Percentiles rank a stretch among this genome's conserved stretches.
Conservation (phyloP, 2,329 filamentous ascomycete species). For the Aspergillus fumigatiaffinis region DNA sequence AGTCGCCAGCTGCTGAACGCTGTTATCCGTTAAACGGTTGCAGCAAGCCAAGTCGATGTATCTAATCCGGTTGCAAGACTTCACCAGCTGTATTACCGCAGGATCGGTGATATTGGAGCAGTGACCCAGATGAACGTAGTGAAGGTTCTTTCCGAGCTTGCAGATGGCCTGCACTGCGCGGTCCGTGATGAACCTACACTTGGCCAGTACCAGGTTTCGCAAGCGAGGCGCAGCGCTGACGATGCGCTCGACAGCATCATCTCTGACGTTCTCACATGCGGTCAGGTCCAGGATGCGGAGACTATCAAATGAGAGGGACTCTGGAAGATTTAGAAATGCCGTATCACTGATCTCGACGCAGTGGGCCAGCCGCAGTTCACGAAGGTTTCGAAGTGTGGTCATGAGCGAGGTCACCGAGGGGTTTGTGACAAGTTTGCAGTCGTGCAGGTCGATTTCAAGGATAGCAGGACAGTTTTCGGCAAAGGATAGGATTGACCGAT, state of each 20-base stretch:
- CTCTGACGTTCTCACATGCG: constrained; percentile 77
- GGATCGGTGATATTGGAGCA: constrained; percentile 87
- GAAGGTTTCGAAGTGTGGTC: constrained; percentile 72
- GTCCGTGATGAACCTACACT: constrained; percentile 91
- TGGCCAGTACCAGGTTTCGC: constrained; percentile 88
- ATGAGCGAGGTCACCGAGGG: constrained; percentile 78
- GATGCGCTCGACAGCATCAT: constrained; percentile 83
- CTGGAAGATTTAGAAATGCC: constrained; percentile 78
- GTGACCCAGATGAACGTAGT: constrained; percentile 94
- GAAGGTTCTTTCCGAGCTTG: constrained; percentile 87
- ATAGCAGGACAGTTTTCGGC: constrained; percentile 86
- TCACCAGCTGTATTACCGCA: constrained; percentile 79
- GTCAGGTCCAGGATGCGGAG: constrained; percentile 92
- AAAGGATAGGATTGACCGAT: constrained; percentile 78
- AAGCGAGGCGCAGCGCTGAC: constrained; percentile 81
- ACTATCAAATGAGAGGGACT: constrained; percentile 70
- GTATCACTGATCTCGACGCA: constrained; percentile 80
- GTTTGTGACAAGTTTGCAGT: constrained; percentile 77
- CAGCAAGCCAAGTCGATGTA: constrained; percentile 99
- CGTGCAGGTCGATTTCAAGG: constrained; percentile 91
- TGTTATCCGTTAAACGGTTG: constrained; percentile 78
- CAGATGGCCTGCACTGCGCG: constrained; percentile 81
- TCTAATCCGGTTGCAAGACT: constrained; percentile 83
- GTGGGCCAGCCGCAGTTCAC: constrained; percentile 81
- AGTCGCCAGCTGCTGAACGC: constrained; percentile 75